Evolutionary conservation across 306 rosid species (phyloP), one percentile per base, ranked within the genome.

Genomic region (Acmispon strigosus): DNA sequence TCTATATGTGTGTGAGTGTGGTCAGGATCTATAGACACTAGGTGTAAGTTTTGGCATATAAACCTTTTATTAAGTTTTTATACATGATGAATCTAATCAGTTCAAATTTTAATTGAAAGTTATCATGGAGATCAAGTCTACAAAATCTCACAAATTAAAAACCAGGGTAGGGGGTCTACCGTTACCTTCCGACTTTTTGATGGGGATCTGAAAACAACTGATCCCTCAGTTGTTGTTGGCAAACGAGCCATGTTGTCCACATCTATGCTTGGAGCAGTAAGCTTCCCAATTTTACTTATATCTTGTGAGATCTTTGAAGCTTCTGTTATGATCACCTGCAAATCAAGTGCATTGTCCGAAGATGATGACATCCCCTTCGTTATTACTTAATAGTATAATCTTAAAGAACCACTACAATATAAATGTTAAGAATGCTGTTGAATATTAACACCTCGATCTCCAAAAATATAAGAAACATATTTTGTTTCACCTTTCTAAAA

Each of bases 131-230:
- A n/a, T n/a, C n/a, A n/a, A n/a, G n/a, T n/a, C n/a, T n/a, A n/a
- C n/a, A n/a, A n/a, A n/a, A n/a, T n/a, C n/a, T n/a, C n/a, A n/a
- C n/a, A n/a, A n/a, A n/a, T n/a, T n/a, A n/a, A n/a, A n/a, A n/a
- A n/a, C n/a, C n/a, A n/a, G n/a, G 61, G 7, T 15, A 66, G 50
- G 65, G 24, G 39, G n/a, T 43, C 44, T 54, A 44, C 11, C 45
- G 62, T 68, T 81, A 90, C 98, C 97, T 85, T 88, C 73, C 62
- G 61, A 76, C 84, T 85, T 90, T 80, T 93, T 8, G 95, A 85
- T 19, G 96, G 90, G 63, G 98, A 88, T 84, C 84, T 88, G 51
- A 81, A 59, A 76, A 69, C 79, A 76, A 78, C 61, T 20, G 91
- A 77, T 75, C 86, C 83, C 68, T 92, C 93, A 11, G 68, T 37